Percentiles rank a stretch among this genome's conserved stretches.
Conservation (phyloP, 148 eudicot genomes). For the Beta vulgaris region DNA sequence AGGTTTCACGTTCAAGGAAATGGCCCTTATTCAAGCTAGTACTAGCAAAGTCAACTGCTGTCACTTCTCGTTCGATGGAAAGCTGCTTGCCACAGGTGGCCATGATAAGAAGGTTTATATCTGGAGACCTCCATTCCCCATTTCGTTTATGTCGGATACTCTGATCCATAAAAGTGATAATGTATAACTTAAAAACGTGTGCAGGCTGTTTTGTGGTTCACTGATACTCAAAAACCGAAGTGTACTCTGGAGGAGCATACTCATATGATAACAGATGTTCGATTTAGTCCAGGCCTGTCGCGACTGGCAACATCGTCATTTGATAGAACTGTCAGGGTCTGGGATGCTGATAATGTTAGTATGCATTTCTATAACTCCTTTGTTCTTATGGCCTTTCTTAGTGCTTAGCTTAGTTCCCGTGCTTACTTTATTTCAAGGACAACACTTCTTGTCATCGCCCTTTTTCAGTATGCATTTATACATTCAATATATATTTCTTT, state of each 20-base stretch:
- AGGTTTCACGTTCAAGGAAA: conserved; percentile 47
- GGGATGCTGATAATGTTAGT: conserved; percentile 89
- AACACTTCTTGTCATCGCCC: neutral
- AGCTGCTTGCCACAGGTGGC: conserved; percentile 84
- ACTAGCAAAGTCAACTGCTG: conserved; percentile 64
- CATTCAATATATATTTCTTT: neutral
- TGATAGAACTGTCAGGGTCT: conserved; percentile 77
- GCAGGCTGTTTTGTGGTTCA: conserved; percentile 78
- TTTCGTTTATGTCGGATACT: neutral
- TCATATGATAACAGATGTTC: conserved; percentile 65
- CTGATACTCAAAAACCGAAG: conserved; percentile 52
- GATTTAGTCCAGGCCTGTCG: conserved; percentile 65
- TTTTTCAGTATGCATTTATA: neutral
- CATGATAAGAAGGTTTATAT: conserved; percentile 71
- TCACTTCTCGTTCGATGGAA: conserved; percentile 82
- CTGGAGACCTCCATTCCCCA: neutral
- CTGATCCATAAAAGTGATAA: neutral
- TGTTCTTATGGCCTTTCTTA: neutral
- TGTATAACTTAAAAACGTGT: conserved; percentile 18
- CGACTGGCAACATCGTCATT: conserved; percentile 79
- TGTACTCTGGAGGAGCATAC: conserved; percentile 78
- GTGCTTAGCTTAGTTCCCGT: neutral
- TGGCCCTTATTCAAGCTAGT: conserved; percentile 42
- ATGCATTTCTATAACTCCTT: neutral
- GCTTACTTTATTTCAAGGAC: neutral